phyloP scores from a whole-genome alignment of 257 asterid species.

The Solanum chaucha region DNA sequence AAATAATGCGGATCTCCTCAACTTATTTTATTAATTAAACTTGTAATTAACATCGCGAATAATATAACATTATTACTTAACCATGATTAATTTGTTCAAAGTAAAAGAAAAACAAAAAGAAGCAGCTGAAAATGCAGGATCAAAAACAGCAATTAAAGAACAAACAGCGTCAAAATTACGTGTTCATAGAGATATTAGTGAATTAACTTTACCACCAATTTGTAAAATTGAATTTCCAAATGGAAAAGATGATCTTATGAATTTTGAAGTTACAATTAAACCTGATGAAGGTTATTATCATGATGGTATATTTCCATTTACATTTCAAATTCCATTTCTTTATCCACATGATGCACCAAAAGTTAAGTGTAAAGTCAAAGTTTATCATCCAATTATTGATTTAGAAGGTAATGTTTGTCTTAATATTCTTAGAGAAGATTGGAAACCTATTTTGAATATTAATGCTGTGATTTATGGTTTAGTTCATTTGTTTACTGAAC shows the following conservation, averaged over 20 bases:
- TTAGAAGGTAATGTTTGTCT: slow-evolving; percentile 90
- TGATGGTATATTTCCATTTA: slow-evolving; percentile 66
- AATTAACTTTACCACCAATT: slow-evolving; percentile 63
- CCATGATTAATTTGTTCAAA: neutral
- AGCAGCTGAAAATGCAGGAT: neutral
- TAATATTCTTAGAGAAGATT: slow-evolving; percentile 93
- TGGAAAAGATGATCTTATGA: slow-evolving; percentile 92
- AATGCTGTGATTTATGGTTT: slow-evolving; percentile 76
- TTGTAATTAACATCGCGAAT: neutral
- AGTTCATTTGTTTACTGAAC: slow-evolving; percentile 85
- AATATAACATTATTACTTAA: neutral
- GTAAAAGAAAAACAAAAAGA: neutral
- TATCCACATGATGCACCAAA: slow-evolving; percentile 96
- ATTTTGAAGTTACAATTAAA: slow-evolving; percentile 73
- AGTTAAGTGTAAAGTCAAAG: slow-evolving; percentile 92
- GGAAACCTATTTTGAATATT: slow-evolving; percentile 93
- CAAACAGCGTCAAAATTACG: neutral
- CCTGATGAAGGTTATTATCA: slow-evolving; percentile 84
- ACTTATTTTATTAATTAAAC: neutral
- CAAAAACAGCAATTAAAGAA: neutral
- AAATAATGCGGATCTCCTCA: neutral
- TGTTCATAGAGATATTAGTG: slow-evolving; percentile 55
- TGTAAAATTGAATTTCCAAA: slow-evolving; percentile 72
- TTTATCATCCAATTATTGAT: slow-evolving; percentile 91
- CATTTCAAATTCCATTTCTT: slow-evolving; percentile 70